These are phyloP conservation scores for Noccaea caerulescens DNA, from an alignment of 345 rosid species.

Conservation along the genomic window DNA sequence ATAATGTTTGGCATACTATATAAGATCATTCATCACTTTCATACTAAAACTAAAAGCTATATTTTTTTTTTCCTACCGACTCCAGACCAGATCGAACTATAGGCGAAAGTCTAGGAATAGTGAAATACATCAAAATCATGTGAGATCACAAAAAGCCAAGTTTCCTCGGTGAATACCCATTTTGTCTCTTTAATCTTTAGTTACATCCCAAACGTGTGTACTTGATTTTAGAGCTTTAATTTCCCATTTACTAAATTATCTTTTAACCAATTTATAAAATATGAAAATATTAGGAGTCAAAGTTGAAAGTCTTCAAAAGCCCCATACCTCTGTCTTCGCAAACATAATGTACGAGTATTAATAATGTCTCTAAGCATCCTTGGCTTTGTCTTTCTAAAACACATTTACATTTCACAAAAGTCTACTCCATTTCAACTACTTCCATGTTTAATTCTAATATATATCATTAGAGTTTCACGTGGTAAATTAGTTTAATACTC, in stretches of 20 bases:
- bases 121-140: slow-evolving; percentile 5
- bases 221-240: slow-evolving; percentile 35
- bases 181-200: slow-evolving; percentile 27
- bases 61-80: slow-evolving; percentile 2
- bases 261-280: neutral
- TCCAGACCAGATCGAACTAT: slow-evolving; percentile 1
- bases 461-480: slow-evolving; percentile 13
- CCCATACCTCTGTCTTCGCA: slow-evolving; percentile 33
- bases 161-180: slow-evolving; percentile 32
- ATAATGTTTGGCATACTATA: neutral
- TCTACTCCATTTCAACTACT: neutral
- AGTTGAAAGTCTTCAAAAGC: slow-evolving; percentile 24
- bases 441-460: slow-evolving; percentile 4
- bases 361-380: slow-evolving; percentile 25
- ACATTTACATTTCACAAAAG: slow-evolving; percentile 2
- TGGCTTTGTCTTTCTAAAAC: slow-evolving; percentile 5
- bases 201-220: slow-evolving; percentile 34
- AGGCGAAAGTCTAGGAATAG: slow-evolving; percentile 9
- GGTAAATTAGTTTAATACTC: slow-evolving; percentile 1
- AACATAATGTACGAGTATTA: slow-evolving; percentile 19
- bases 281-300: slow-evolving; percentile 9
- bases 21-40: neutral
- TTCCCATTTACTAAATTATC: neutral
- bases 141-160: slow-evolving; percentile 27
- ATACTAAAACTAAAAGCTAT: neutral